A percentile compares a stretch with the other conserved stretches of the same genome.
phyloP scores from a whole-genome alignment of 495 filamentous ascomycete genomes.

The Hypoxylon cercidicola region DNA sequence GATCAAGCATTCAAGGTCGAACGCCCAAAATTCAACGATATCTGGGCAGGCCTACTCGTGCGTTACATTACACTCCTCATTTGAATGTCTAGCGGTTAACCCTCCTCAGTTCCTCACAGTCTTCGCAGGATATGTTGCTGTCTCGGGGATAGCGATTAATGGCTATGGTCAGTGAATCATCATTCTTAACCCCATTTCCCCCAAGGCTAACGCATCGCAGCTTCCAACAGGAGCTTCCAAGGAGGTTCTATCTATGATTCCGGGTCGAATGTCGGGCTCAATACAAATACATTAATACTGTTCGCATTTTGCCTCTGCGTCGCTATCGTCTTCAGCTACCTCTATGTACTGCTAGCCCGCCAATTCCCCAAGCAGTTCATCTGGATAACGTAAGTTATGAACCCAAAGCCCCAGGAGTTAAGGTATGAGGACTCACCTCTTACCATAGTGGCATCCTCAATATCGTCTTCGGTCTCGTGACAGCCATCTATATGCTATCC shows the following conservation, averaged over 20 bases:
- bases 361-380: conserved; percentile 90
- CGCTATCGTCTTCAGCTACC: conserved; percentile 77
- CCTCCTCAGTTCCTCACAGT: conserved; percentile 70
- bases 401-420: conserved; percentile 44
- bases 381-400: conserved; percentile 77
- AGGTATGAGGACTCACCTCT: conserved; percentile 61
- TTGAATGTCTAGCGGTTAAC: not conserved
- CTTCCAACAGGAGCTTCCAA: conserved; percentile 68
- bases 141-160: conserved; percentile 79
- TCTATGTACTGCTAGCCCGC: conserved; percentile 80
- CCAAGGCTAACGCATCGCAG: conserved; percentile 34
- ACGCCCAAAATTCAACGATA: conserved; percentile 85
- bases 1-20: conserved; percentile 83
- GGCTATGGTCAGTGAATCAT: conserved; percentile 68
- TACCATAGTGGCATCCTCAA: conserved; percentile 83
- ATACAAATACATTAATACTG: conserved; percentile 86
- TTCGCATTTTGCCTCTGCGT: conserved; percentile 80
- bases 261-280: conserved; percentile 72
- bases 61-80: conserved; percentile 31
- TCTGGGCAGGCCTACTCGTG: conserved; percentile 86
- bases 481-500: conserved; percentile 77
- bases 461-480: conserved; percentile 71
- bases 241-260: conserved; percentile 79
- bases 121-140: conserved; percentile 78
- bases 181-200: not conserved